Evolutionary conservation across 805 yeast species (phyloP).

Genomic region (Wickerhamiella sorbophila): DNA sequence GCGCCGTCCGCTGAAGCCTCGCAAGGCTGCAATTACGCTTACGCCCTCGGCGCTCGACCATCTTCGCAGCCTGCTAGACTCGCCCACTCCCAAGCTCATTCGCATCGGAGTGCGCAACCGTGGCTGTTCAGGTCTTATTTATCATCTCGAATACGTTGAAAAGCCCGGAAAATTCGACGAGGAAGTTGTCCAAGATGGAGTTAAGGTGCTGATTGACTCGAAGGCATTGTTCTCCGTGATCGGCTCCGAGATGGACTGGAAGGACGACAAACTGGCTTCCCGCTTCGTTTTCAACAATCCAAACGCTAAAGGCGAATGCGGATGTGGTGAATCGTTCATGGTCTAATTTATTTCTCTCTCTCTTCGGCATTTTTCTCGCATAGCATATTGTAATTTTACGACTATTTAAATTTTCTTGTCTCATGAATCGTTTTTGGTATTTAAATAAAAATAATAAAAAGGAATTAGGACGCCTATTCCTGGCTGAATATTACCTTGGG

Average conservation of each 20-base stretch:
- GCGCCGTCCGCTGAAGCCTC: conserved; percentile 54
- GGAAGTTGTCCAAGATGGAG: conserved; percentile 80
- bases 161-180: conserved; percentile 94
- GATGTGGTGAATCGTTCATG: conserved; percentile 98
- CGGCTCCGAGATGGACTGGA: conserved; percentile 98
- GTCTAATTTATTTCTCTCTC: conserved; percentile 33
- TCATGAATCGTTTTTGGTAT: too few species aligned
- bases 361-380: too few species aligned
- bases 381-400: too few species aligned
- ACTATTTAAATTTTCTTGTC: too few species aligned
- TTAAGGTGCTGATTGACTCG: conserved; percentile 82
- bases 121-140: conserved; percentile 92
- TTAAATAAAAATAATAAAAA: too few species aligned
- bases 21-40: conserved; percentile 78
- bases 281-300: conserved; percentile 91
- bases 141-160: conserved; percentile 78
- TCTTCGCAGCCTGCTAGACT: conserved; percentile 47
- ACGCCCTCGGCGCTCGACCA: conserved; percentile 65
- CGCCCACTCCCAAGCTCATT: conserved; percentile 79
- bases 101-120: conserved; percentile 90
- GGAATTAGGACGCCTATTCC: too few species aligned
- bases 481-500: too few species aligned
- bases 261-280: conserved; percentile 79
- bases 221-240: conserved; percentile 91
- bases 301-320: conserved; percentile 94